These are phyloP conservation scores for Amyloporia xantha DNA, from an alignment of 768 basidiomycete species.

Conservation along the genomic window DNA sequence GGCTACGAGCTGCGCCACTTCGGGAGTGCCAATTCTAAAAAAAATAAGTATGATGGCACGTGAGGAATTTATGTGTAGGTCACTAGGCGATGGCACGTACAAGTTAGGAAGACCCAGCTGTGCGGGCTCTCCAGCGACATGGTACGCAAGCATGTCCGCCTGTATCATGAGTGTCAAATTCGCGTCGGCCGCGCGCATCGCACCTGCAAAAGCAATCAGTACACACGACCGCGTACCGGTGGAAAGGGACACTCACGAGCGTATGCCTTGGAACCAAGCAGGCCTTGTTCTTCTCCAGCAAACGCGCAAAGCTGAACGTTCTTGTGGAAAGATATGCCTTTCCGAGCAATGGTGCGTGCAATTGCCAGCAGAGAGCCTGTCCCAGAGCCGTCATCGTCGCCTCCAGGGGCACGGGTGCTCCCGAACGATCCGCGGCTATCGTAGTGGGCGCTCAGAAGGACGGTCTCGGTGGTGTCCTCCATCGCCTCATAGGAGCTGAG, in stretches of 20 bases:
- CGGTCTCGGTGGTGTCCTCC: conserved; percentile 52
- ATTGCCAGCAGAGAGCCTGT: conserved; percentile 73
- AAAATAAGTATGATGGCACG: no score
- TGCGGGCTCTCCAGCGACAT: conserved; percentile 64
- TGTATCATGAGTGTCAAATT: conserved; percentile 83
- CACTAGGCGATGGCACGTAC: no score
- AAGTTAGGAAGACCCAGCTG: conserved; percentile 80
- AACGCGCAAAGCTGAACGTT: conserved; percentile 80
- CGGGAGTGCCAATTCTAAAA: conserved; percentile 71
- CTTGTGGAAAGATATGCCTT: conserved; percentile 61
- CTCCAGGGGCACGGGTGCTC: conserved; percentile 56
- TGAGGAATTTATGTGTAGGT: no score
- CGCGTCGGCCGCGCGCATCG: conserved; percentile 49
- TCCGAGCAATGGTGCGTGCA: conserved; percentile 64
- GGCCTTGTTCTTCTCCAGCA: conserved; percentile 89
- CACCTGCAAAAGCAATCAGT: conserved; percentile 31
- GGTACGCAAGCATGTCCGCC: conserved; percentile 90
- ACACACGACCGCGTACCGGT: neutral
- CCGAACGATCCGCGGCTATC: conserved; percentile 91
- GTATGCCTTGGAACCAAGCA: conserved; percentile 73
- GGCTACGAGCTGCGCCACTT: conserved; percentile 67
- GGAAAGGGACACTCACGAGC: conserved; percentile 48
- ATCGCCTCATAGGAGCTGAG: conserved; percentile 54
- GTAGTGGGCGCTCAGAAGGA: conserved; percentile 83
- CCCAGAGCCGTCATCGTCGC: conserved; percentile 59